These are phyloP conservation scores for Maudiozyma turicensis DNA, from an alignment of 805 yeast species.

Conservation along the genomic window DNA sequence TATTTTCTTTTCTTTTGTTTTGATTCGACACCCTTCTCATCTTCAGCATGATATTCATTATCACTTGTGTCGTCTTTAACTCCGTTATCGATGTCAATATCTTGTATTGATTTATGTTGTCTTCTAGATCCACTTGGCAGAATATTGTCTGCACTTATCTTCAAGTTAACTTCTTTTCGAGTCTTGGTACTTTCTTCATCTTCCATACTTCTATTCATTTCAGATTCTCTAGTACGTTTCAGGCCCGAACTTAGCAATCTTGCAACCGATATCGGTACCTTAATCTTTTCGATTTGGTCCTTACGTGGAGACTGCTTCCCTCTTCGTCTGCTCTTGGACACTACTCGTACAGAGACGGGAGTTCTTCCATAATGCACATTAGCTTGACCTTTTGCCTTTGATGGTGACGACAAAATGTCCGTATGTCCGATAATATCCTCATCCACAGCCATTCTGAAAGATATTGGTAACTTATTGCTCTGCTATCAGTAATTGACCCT, in stretches of 20 bases:
- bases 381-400: constrained; percentile 2
- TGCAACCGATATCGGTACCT: neutral
- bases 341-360: neutral
- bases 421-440: constrained; percentile 16
- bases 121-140: constrained; percentile 2
- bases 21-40: neutral
- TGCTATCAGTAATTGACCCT: neutral
- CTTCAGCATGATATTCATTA: neutral
- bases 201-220: neutral
- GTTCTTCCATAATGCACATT: neutral
- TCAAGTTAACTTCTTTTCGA: neutral
- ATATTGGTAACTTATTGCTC: neutral
- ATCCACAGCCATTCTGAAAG: neutral
- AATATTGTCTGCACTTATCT: constrained; percentile 3
- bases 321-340: neutral
- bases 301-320: neutral
- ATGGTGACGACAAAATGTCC: constrained; percentile 19
- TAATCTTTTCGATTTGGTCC: neutral
- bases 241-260: neutral
- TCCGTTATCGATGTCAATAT: no score
- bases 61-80: no score
- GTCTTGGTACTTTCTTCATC: neutral
- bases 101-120: neutral
- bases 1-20: neutral
- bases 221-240: neutral